Evolutionary conservation across 495 filamentous ascomycete species (phyloP), one percentile per base, ranked within the genome.

Genomic region (Hyaloscypha bicolor): DNA sequence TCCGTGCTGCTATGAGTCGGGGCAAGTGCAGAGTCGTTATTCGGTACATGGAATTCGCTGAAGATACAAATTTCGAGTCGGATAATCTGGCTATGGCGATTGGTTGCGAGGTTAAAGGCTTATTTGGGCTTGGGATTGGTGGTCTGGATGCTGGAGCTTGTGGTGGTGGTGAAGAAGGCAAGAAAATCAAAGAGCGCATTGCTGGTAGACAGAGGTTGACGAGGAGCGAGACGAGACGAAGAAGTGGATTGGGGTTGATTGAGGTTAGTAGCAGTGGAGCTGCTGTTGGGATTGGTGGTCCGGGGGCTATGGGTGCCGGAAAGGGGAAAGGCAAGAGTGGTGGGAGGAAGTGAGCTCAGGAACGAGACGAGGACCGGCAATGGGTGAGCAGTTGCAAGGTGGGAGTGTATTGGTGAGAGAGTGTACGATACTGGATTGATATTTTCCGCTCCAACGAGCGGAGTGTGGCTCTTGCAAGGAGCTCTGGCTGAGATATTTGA

Each of bases 21-120:
- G 59, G 59, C 4, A 42, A 48, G 33, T 61, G 59, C 29, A 21
- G 59, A 14, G 59, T 61, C 48, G 59, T 61, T 25, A 21, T 61
- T 61, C 21, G 59, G 33, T 61, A n/a, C 12, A 12, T 0, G 19
- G 58, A 60, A 19, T 60, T 35, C 9, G 32, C 37, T 8, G 30
- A 8, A 12, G 58, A 30, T 32, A 29, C 2, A 8, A 19, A 58
- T 9, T 16, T 16, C 9, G 30, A 35, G 29, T 14, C 14, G 19
- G 56, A 60, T 3, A 29, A 3, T 60, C 30, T 3, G 29, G 32
- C 35, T 60, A 29, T 4, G 6, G 56, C 6, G 53, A 60, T 60
- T 29, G 56, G 35, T 12, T 14, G 16, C 11, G 30, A 9, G 29
- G 56, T 33, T 12, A 0, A 3, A 0, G 56, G 56, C 25, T 25